Percentiles rank a stretch among this genome's conserved stretches.
These are phyloP conservation scores for Yamadazyma siamensis DNA, from an alignment of 1,139 yeast genomes.

Conservation along the genomic window DNA sequence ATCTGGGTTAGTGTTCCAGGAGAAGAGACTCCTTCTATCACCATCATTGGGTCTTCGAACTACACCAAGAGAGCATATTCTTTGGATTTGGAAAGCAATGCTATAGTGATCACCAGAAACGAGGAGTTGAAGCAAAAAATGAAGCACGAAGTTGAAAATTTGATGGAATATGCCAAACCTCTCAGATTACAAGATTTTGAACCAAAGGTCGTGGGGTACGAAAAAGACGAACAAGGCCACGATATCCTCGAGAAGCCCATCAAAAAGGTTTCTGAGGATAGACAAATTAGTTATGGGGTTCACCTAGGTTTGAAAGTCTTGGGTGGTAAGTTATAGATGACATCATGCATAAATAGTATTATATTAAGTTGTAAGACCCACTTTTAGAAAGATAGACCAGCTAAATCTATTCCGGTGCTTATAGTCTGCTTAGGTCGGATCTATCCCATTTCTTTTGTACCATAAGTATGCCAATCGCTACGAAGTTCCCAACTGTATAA, in stretches of 20 bases:
- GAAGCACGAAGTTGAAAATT: conserved; percentile 60
- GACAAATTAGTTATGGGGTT: conserved; percentile 58
- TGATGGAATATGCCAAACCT: conserved; percentile 49
- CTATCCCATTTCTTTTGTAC: too few relatives aligned
- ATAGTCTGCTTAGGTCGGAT: too few relatives aligned
- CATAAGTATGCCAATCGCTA: conserved; percentile 4
- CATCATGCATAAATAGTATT: not conserved
- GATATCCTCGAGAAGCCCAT: conserved; percentile 17
- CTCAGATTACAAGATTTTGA: conserved; percentile 59
- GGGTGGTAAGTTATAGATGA: conserved; percentile 56
- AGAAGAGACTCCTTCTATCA: conserved; percentile 59
- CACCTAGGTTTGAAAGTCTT: conserved; percentile 61
- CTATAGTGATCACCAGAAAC: conserved; percentile 71
- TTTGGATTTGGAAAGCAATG: conserved; percentile 85
- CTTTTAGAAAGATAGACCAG: too few relatives aligned
- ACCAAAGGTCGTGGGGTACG: conserved; percentile 23
- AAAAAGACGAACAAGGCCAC: conserved; percentile 14
- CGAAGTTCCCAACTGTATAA: conserved; percentile 4
- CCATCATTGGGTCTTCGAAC: conserved; percentile 89
- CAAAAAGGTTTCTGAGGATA: conserved; percentile 47
- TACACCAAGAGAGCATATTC: conserved; percentile 89
- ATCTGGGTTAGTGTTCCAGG: conserved; percentile 74
- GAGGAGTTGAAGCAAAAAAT: conserved; percentile 53
- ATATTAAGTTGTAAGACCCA: too few relatives aligned
- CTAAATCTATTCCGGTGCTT: too few relatives aligned